Evolutionary conservation across 805 yeast species (phyloP), one percentile per base, ranked within the genome.

Genomic region (Hanseniaspora valbyensis): DNA sequence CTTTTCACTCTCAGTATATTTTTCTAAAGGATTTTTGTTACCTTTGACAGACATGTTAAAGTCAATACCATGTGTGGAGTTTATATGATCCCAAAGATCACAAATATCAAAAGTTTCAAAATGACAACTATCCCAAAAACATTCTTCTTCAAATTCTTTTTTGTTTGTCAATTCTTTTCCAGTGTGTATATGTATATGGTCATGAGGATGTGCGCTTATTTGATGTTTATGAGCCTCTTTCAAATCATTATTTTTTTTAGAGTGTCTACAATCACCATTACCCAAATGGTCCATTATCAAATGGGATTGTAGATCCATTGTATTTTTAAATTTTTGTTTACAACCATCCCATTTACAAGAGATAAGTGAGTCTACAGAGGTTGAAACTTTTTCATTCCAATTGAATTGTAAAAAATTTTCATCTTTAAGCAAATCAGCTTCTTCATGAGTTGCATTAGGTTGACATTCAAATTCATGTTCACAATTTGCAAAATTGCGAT

Each of bases 121-220:
- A 39, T 73, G 66, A 70, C 96, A 88, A 49, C 78, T 72, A 51
- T 69, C 66, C 95, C 95, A 87, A 59, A 80, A 86, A 67, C 96
- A 88, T 2, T 45, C 45, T 37, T 45, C 48, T 3, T 50, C 49
- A 13, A 30, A 19, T 12, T 44, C 72, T 36, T 32, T 28, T 4
- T 24, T 16, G 40, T 32, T 22, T 34, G n/a, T 19, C 45, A 9
- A 5, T n/a, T 16, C 10, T 4, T 29, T 32, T 18, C 26, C 26
- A 13, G 7, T 18, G n/a, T 28, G 14, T 13, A 16, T 25, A 16
- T 16, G 32, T 16, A 25, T 19, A 22, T 41, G 12, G 3, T n/a
- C 42, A 49, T 50, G 28, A 44, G 55, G 30, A 50, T 49, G 34
- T n/a, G n/a, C n/a, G 44, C 53, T 25, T 33, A 49, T n/a, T 40